Conservation (phyloP, 1,139 yeast species). For the Blastobotrys apis region DNA sequence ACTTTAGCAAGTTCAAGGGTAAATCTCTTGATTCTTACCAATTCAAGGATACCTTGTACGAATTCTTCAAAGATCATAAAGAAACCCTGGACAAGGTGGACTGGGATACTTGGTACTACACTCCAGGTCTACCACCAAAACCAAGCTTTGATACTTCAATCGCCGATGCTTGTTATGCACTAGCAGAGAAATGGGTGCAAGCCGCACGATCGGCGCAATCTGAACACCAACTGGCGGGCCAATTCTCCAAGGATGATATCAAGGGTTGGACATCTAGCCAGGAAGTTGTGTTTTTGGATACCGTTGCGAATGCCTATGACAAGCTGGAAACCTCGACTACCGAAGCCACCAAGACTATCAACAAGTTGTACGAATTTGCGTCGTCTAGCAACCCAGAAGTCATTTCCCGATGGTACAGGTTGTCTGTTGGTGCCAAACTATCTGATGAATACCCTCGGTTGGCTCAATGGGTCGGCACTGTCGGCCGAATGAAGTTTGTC, state of each 20-base stretch:
- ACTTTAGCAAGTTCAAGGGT: constrained; percentile 65
- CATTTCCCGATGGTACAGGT: constrained; percentile 67
- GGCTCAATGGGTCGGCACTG: constrained; percentile 83
- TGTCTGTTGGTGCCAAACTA: constrained; percentile 43
- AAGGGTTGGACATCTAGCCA: constrained; percentile 65
- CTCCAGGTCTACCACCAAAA: constrained; percentile 86
- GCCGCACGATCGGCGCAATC: constrained; percentile 33
- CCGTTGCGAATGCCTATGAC: constrained; percentile 42
- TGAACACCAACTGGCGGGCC: constrained; percentile 22
- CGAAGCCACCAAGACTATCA: constrained; percentile 41
- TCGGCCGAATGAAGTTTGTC: constrained; percentile 93
- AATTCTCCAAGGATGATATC: constrained; percentile 45
- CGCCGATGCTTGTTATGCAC: constrained; percentile 64
- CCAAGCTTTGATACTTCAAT: constrained; percentile 75
- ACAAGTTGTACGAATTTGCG: constrained; percentile 45
- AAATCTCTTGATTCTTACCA: constrained; percentile 75
- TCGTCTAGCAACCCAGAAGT: constrained; percentile 73
- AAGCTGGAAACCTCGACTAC: constrained; percentile 14
- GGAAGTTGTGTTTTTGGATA: constrained; percentile 71
- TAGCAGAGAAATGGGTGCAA: constrained; percentile 63
- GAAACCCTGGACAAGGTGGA: constrained; percentile 60
- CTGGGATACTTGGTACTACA: constrained; percentile 79
- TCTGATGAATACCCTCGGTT: constrained; percentile 46
- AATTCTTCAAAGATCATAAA: constrained; percentile 43
- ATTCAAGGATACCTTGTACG: constrained; percentile 72